Base-by-base conservation (phyloP, 441 rosid genomes). In the Bruguiera hainesii region DNA sequence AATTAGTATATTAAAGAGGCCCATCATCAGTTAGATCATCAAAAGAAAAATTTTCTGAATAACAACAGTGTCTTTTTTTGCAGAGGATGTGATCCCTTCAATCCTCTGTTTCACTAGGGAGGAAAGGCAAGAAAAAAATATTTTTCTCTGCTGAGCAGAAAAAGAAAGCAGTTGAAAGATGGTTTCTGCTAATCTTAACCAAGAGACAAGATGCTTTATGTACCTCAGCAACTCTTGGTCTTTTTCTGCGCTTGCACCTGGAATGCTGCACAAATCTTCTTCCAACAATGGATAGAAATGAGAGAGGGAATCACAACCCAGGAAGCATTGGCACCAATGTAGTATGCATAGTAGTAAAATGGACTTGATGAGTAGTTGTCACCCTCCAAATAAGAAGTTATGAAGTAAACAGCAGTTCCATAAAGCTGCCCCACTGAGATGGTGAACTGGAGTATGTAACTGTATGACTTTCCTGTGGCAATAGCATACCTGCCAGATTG, bases 381-480 rank as follows among this genome's bases (percentile, higher is more conserved):
- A 29, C 98, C 98, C 28, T 94, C 97, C 84, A 91, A 79, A 72
- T 63, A 60, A 19, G 98, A 78, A 28, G 96, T 88, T 63, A 91
- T 68, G 84, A 84, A 94, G 74, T 91, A 94, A 1, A 89, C 86
- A 29, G 81, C 75, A 73, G 87, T 84, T 72, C 99, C 97, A 46
- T 94, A 94, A 28, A 94, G 93, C 82, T 91, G 98, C 0, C 93
- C 96, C 6, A 91, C 72, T 6, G 92, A 85, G 61, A 94, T 79
- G 9, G 87, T 87, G 64, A 91, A 84, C 86, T 89, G 98, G 66
- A 94, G 94, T 51, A 84, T 80, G 82, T 85, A 80, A 79, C 92
- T 85, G 53, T 85, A 94, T 0, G 93, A 78, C 74, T 88, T 94
- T 52, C 79, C 81, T 7, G 82, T 83, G 39, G 96, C 90, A 67